These are phyloP conservation scores for Fusarium metavorans DNA, from an alignment of 2,329 filamentous ascomycete species.

Conservation along the genomic window DNA sequence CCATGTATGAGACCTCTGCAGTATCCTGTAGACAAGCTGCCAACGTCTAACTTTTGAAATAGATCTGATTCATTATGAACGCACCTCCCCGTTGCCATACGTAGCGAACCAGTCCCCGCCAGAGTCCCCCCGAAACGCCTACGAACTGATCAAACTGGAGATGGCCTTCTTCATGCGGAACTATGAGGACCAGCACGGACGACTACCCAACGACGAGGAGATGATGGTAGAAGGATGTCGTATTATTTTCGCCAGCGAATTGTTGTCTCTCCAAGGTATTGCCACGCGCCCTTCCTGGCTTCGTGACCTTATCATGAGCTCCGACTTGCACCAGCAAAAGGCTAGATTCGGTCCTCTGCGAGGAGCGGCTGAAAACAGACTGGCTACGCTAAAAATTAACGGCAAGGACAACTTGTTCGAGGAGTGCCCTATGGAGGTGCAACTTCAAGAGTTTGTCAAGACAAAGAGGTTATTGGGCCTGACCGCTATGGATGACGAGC, in stretches of 20 bases:
- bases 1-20: conserved; percentile 66
- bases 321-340: conserved; percentile 55
- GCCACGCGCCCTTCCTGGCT: conserved; percentile 64
- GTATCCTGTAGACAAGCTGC: conserved; percentile 52
- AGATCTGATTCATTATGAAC: conserved; percentile 75
- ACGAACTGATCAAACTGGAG: conserved; percentile 71
- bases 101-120: conserved; percentile 58
- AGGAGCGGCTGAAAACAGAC: conserved; percentile 58
- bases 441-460: conserved; percentile 66
- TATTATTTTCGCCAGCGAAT: conserved; percentile 67
- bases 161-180: conserved; percentile 64
- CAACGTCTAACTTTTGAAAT: conserved; percentile 56
- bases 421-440: conserved; percentile 66
- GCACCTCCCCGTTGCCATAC: conserved; percentile 67
- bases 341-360: conserved; percentile 63
- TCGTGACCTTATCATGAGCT: conserved; percentile 68
- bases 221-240: conserved; percentile 70
- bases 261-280: conserved; percentile 55
- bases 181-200: conserved; percentile 55
- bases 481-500: conserved; percentile 69
- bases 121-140: conserved; percentile 66
- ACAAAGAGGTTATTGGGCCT: conserved; percentile 66
- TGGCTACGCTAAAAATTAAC: conserved; percentile 66
- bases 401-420: conserved; percentile 70
- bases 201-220: conserved; percentile 62